Evolutionary conservation across 2,329 filamentous ascomycete genomes (phyloP), one percentile per base, ranked within the genome.

Genomic region (Claviceps africana): DNA sequence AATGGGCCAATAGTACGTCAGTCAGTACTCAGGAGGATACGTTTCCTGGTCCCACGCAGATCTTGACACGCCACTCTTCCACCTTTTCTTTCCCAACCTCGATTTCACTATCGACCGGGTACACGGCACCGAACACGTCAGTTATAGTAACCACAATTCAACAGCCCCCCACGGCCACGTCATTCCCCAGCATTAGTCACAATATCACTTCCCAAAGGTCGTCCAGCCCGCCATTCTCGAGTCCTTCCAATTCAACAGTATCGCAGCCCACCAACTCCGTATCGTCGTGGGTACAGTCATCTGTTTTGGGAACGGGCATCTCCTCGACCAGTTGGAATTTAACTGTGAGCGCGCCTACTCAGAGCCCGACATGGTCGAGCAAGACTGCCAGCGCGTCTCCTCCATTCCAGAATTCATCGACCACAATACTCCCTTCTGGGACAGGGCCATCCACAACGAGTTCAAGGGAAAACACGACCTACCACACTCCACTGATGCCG

Each of bases 341-440:
- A 28, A 48, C 37, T 9, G 30, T n/a, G 6, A 48, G 33, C 30
- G 46, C 22, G 28, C 25, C 52, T 11, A 37, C 21, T 17, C 19
- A 48, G 19, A 19, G 48, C 31, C 30, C 49, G 19, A 17, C 13
- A 25, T 33, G 25, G 45, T 42, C 39, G 22, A 53, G 35, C 22
- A 33, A n/a, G 21, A 47, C 37, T 25, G n/a, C 30, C 15, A 10
- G 37, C 17, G 11, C 48, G 7, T 11, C 19, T 19, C 49, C 49
- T 30, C 52, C 52, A 2, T 54, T 51, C 19, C 49, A 19, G 22
- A 54, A 54, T 45, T 48, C 43, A n/a, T 50, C 50, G 25, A 51
- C 43, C 17, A 42, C 25, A 10, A 8, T 74, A 67, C 2, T 7
- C n/a, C 13, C 19, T 9, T 25, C 49, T 19, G 42, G 30, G 21